Evolutionary conservation across 805 yeast species (phyloP).

Genomic region (Starmerella riodocensis): DNA sequence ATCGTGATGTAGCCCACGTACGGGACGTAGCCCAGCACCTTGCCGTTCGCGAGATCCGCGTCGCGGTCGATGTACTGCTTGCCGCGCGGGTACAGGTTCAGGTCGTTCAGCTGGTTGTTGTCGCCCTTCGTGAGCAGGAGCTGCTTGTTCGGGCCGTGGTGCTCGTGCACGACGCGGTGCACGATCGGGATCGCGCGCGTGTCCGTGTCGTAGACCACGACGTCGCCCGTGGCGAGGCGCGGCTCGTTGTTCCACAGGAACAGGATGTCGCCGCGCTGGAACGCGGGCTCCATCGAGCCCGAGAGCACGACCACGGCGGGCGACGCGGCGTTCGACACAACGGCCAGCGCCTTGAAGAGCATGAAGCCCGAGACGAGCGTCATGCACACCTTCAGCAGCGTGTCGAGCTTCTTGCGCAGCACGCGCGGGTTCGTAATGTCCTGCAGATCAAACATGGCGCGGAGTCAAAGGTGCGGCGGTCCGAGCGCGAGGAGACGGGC

Average conservation of each 20-base stretch:
- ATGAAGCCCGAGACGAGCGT: constrained; percentile 81
- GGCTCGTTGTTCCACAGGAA: constrained; percentile 78
- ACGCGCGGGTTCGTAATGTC: constrained; percentile 16
- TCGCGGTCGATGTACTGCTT: constrained; percentile 66
- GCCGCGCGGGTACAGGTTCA: constrained; percentile 65
- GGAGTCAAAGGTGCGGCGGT: too few species aligned
- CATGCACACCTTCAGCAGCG: constrained; percentile 58
- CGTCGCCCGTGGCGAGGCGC: constrained; percentile 66
- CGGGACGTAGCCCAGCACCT: constrained; percentile 83
- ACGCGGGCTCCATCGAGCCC: constrained; percentile 99
- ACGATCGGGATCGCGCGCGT: constrained; percentile 87
- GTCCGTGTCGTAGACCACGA: constrained; percentile 79
- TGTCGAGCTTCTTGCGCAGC: constrained; percentile 28
- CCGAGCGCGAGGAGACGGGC: too few species aligned
- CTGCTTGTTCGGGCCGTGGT: constrained; percentile 43
- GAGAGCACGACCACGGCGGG: constrained; percentile 94
- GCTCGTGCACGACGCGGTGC: constrained; percentile 84
- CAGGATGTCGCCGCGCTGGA: constrained; percentile 91
- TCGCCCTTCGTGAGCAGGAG: constrained; percentile 87
- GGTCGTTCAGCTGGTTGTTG: constrained; percentile 83
- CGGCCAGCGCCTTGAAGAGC: constrained; percentile 74
- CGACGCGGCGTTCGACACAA: constrained; percentile 69
- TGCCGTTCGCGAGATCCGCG: constrained; percentile 67
- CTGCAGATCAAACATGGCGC: constrained; percentile 9
- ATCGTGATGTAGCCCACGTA: constrained; percentile 83